These are phyloP conservation scores for Gnetum montanum DNA, from an alignment of 75 land plant species.

Conservation along the genomic window DNA sequence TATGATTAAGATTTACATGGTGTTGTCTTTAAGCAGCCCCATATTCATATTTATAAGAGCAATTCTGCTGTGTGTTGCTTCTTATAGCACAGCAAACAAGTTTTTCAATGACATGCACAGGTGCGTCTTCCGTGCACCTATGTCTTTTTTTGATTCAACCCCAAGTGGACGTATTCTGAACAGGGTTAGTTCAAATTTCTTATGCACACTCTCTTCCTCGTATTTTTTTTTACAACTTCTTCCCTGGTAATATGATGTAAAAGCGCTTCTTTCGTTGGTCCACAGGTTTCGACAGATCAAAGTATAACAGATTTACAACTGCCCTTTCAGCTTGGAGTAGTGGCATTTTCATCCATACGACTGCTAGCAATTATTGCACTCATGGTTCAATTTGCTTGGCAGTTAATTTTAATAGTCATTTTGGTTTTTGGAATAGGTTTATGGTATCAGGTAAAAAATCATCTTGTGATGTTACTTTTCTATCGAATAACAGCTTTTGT, in stretches of 20 bases:
- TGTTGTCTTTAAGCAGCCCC: conserved; percentile 61
- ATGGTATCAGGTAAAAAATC: conserved; percentile 37
- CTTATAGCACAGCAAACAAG: conserved; percentile 49
- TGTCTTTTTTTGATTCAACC: conserved; percentile 98
- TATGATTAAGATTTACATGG: conserved; percentile 51
- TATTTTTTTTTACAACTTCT: background rate
- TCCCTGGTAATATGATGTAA: background rate
- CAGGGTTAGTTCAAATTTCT: conserved; percentile 47
- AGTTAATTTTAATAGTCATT: conserved; percentile 41
- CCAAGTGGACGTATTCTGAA: conserved; percentile 90
- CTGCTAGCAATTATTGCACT: conserved; percentile 48
- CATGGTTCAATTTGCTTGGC: conserved; percentile 68
- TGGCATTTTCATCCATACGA: conserved; percentile 36
- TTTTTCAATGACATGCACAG: conserved; percentile 63
- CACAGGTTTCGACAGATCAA: conserved; percentile 81
- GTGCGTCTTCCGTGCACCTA: conserved; percentile 80
- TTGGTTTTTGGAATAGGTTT: conserved; percentile 35
- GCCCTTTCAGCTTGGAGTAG: conserved; percentile 24
- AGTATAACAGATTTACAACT: conserved; percentile 53
- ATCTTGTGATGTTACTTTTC: too few species aligned
- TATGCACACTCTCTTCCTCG: background rate
- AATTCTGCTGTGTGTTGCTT: conserved; percentile 33
- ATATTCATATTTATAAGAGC: conserved; percentile 61
- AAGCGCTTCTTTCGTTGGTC: background rate
- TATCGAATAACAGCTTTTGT: background rate